Percentiles rank a stretch among this genome's conserved stretches.
Evolutionary conservation across 139 green algal genomes (phyloP).

Genomic region (Picochlorum costavermella): DNA sequence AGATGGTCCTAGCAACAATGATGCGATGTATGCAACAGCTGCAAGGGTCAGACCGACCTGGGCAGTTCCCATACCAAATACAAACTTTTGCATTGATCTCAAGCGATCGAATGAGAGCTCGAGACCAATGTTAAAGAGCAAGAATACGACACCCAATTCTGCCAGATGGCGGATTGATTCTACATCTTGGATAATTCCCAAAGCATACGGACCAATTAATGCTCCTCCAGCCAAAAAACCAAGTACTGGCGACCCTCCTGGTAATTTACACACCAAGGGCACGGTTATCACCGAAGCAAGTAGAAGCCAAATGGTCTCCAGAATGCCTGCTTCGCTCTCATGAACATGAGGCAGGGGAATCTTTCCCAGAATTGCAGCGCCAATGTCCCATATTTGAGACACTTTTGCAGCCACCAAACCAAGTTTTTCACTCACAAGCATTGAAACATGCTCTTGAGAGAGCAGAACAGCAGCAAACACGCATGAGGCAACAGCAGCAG

Average conservation of each 20-base stretch:
- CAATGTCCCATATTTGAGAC: conserved; percentile 12
- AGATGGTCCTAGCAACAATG: conserved; percentile 39
- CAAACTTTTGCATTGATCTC: conserved; percentile 91
- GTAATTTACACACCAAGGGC: conserved; percentile 81
- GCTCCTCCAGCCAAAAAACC: conserved; percentile 88
- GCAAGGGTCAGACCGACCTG: conserved; percentile 73
- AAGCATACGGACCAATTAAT: conserved; percentile 85
- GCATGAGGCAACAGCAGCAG: too few species aligned
- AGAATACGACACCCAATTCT: conserved; percentile 92
- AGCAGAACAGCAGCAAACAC: not conserved
- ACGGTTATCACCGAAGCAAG: conserved; percentile 73
- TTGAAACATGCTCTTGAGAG: not conserved
- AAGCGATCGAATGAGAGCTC: conserved; percentile 93
- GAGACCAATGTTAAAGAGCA: conserved; percentile 96
- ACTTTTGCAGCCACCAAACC: not conserved
- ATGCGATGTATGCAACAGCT: conserved; percentile 26
- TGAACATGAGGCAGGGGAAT: conserved; percentile 43
- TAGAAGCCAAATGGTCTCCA: conserved; percentile 86
- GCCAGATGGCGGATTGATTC: conserved; percentile 76
- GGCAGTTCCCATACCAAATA: conserved; percentile 92
- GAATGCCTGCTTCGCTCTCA: conserved; percentile 59
- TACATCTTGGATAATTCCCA: conserved; percentile 86
- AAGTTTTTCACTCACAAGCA: not conserved
- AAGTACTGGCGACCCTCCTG: conserved; percentile 84
- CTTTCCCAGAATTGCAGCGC: conserved; percentile 8